These are phyloP conservation scores for Ceratobasidium sp. DNA, from an alignment of 1,284 basidiomycete genomes.

Conservation along the genomic window DNA sequence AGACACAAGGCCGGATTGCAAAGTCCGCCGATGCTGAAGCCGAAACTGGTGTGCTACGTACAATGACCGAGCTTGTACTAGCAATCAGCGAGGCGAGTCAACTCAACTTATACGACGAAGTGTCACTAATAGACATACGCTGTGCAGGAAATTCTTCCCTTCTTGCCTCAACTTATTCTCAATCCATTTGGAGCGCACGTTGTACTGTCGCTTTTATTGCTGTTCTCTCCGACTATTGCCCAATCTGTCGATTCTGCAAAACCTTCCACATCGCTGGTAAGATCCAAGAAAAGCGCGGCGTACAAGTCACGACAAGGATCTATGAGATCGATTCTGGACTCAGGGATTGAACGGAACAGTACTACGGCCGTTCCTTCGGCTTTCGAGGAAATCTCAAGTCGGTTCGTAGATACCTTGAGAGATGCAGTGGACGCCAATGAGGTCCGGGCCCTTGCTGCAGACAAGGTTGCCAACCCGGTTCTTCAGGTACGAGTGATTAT, in stretches of 20 bases:
- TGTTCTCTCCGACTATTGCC: slow-evolving; percentile 71
- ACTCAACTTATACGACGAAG: slow-evolving; percentile 45
- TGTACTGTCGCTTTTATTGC: slow-evolving; percentile 76
- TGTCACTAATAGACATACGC: slow-evolving; percentile 23
- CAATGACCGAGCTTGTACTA: slow-evolving; percentile 73
- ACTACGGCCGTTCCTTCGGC: slow-evolving; percentile 58
- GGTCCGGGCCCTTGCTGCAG: slow-evolving; percentile 81
- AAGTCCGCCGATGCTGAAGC: slow-evolving; percentile 59
- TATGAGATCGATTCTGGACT: slow-evolving; percentile 77
- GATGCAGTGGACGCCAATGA: slow-evolving; percentile 73
- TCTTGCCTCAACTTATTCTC: slow-evolving; percentile 71
- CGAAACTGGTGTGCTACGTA: slow-evolving; percentile 74
- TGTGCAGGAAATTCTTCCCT: slow-evolving; percentile 72
- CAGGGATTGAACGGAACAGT: slow-evolving; percentile 52
- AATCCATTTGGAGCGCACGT: slow-evolving; percentile 91
- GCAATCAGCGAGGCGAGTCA: slow-evolving; percentile 69
- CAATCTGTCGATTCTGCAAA: slow-evolving; percentile 16
- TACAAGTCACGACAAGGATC: slow-evolving; percentile 80
- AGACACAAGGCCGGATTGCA: slow-evolving; percentile 74
- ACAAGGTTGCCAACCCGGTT: slow-evolving; percentile 82
- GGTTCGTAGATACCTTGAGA: slow-evolving; percentile 66
- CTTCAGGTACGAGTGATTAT: slow-evolving; percentile 67
- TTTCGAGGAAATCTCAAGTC: slow-evolving; percentile 63
- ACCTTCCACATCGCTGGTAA: slow-evolving; percentile 52
- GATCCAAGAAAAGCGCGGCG: slow-evolving; percentile 76